phyloP scores from a whole-genome alignment of 164 flowering plant genomes.

The Umbellularia californica region DNA sequence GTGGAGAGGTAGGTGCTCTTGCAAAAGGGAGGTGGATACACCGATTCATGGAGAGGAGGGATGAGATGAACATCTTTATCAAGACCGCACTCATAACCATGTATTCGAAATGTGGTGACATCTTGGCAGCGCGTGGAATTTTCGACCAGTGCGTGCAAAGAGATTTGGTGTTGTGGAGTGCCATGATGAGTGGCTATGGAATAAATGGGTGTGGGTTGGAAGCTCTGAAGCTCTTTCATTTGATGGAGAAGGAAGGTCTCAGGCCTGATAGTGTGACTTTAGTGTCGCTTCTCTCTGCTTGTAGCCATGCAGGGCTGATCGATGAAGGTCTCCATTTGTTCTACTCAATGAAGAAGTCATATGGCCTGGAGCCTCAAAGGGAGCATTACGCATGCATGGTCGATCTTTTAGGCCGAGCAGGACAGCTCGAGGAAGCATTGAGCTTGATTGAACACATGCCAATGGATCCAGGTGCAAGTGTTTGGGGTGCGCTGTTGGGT shows the following conservation, averaged over 20 bases:
- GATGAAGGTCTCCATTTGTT: constrained; percentile 32
- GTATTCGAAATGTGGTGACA: constrained; percentile 29
- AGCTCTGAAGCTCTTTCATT: constrained; percentile 22
- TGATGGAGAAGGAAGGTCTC: constrained; percentile 14
- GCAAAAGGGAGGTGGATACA: constrained; percentile 34
- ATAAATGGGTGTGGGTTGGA: constrained; percentile 32
- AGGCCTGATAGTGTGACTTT: constrained; percentile 33
- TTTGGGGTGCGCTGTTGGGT: constrained; percentile 36
- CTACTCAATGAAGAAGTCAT: constrained; percentile 22
- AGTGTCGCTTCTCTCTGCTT: constrained; percentile 36
- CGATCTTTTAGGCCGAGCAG: constrained; percentile 45
- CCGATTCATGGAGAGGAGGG: constrained; percentile 22
- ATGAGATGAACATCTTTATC: constrained; percentile 28
- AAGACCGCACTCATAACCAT: constrained; percentile 35
- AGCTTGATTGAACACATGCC: constrained; percentile 32
- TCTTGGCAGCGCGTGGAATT: constrained; percentile 18
- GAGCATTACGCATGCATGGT: constrained; percentile 43
- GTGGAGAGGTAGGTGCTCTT: constrained; percentile 14
- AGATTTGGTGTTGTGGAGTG: constrained; percentile 44
- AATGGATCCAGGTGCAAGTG: constrained; percentile 20
- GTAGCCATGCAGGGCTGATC: constrained; percentile 43
- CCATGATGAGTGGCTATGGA: constrained; percentile 34
- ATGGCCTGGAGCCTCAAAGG: constrained; percentile 20
- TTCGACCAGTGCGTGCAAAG: constrained; percentile 23
- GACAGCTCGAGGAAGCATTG: constrained; percentile 33